Evolutionary conservation across 352 stramenopile species (phyloP), one percentile per base, ranked within the genome.

Genomic region (Blastocystis sp.): DNA sequence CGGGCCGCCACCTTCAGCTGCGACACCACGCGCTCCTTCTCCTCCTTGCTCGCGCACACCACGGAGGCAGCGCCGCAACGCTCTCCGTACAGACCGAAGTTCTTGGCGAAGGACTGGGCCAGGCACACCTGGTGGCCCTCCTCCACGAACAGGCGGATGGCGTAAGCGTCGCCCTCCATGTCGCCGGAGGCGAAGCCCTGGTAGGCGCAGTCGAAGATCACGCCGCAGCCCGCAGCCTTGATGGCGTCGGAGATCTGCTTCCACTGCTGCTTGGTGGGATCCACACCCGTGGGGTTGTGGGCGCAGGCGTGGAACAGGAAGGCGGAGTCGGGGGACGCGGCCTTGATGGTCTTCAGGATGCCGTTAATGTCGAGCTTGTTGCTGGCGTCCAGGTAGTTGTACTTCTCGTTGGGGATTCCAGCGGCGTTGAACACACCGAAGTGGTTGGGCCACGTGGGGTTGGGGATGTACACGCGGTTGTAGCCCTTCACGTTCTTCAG

Each of bases 21-120:
- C 88, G 94, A 98, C 89, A 95, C 92, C 42, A 98, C 94, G 79
- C 95, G 93, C 82, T 95, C 93, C 45, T 95, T 95, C 92, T 99
- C 97, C 42, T 99, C 97, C 60, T 93, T 91, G 90, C 94, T 92
- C 76, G 91, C 91, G 38, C 93, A 96, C 74, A 99, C 96, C 42
- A 98, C 93, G 52, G 94, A 98, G 69, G 99, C 92, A 42, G 96
- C 94, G 66, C 97, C 97, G 38, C 99, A 94, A 89, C 97, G 92
- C 91, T 99, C 95, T 77, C 97, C 97, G 92, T 99, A 99, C 11
- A 99, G 93, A 82, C 97, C 97, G 91, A 99, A 99, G 94, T 99
- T 99, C 93, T 99, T 99, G 61, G 96, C 97, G 91, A 98, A 99
- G 90, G 94, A 98, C 93, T 99, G 97, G 54, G 95, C 95, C 74